Conservation (phyloP, 2,329 filamentous ascomycete genomes). For the Podosphaera leucotricha region DNA sequence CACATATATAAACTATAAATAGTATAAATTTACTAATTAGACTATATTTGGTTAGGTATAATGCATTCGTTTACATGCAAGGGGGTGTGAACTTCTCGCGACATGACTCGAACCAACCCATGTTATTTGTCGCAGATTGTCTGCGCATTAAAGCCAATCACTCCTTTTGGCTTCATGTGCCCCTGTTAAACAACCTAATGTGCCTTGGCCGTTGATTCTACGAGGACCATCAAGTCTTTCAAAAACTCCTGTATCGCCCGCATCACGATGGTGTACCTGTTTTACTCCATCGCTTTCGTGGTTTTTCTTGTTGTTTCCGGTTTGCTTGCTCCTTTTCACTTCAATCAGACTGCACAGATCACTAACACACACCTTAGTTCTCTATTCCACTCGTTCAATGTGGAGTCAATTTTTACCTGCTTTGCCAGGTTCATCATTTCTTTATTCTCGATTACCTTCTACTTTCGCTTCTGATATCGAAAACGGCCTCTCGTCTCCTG, state of each 20-base stretch:
- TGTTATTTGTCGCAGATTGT: too few relatives aligned
- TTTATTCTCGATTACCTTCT: slow-evolving; percentile 56
- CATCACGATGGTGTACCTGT: slow-evolving; percentile 47
- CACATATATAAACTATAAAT: too few relatives aligned
- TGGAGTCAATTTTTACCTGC: slow-evolving; percentile 51
- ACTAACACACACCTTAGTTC: slow-evolving; percentile 21
- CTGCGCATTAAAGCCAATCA: too few relatives aligned
- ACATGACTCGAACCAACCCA: too few relatives aligned
- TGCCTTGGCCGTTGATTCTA: too few relatives aligned
- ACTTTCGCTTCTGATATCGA: slow-evolving; percentile 72
- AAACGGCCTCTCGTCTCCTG: slow-evolving; percentile 57
- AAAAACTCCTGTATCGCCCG: slow-evolving; percentile 3
- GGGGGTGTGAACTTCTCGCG: too few relatives aligned
- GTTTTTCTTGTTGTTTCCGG: slow-evolving; percentile 48
- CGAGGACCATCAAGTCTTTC: slow-evolving; percentile 1
- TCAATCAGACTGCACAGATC: not conserved
- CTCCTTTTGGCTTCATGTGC: too few relatives aligned
- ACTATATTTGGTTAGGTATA: too few relatives aligned
- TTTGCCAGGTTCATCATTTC: slow-evolving; percentile 31
- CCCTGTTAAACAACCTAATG: too few relatives aligned
- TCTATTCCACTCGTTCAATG: slow-evolving; percentile 56
- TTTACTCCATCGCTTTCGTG: slow-evolving; percentile 21
- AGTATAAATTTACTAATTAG: too few relatives aligned
- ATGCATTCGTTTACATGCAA: too few relatives aligned
- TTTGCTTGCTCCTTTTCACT: slow-evolving; percentile 17